phyloP scores from a whole-genome alignment of 202 grass and related monocot species.

The Saccharum hybrid region DNA sequence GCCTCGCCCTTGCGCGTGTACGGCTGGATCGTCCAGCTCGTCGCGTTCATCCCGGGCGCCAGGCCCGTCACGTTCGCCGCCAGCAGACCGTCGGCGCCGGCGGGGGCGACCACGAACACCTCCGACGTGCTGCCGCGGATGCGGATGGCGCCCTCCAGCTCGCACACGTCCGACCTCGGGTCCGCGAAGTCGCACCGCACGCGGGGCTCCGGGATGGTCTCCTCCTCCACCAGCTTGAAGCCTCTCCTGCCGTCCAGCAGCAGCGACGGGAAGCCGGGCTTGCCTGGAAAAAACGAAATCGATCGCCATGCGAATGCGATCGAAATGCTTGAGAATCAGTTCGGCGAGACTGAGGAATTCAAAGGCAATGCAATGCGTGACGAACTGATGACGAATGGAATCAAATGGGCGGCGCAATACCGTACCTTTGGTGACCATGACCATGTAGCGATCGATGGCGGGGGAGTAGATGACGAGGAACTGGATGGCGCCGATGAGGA shows the following conservation, averaged over 20 bases:
- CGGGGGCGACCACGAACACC: constrained; percentile 49
- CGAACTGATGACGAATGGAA: too few species aligned
- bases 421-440: constrained; percentile 49
- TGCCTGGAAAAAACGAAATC: constrained; percentile 10
- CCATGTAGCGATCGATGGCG: constrained; percentile 41
- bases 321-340: background rate
- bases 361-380: too few species aligned
- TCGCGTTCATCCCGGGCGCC: background rate
- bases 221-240: constrained; percentile 48
- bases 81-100: background rate
- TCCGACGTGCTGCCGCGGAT: constrained; percentile 68
- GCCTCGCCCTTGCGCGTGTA: constrained; percentile 70
- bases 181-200: constrained; percentile 56
- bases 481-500: constrained; percentile 48
- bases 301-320: background rate
- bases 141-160: constrained; percentile 63
- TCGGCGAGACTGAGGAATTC: background rate
- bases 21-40: constrained; percentile 59
- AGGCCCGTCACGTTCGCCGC: constrained; percentile 24
- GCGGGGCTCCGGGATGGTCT: constrained; percentile 47
- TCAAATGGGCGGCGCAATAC: background rate
- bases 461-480: constrained; percentile 53
- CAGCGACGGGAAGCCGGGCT: constrained; percentile 53
- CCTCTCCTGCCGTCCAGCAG: constrained; percentile 47
- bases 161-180: constrained; percentile 57